Evolutionary conservation across 345 rosid genomes (phyloP).

Genomic region (Theobroma cacao): DNA sequence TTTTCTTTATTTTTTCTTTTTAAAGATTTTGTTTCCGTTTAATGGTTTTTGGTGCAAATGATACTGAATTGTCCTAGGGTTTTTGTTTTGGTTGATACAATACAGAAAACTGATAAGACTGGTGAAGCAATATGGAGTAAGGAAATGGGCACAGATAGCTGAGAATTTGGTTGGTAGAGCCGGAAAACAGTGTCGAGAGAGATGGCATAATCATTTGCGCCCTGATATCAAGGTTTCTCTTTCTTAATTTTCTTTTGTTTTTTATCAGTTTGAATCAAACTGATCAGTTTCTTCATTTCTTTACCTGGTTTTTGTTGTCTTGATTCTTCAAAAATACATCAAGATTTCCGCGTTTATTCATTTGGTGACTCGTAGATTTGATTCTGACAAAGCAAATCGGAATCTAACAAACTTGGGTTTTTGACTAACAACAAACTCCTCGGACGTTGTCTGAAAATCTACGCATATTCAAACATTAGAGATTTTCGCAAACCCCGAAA

Average conservation of each 20-base stretch:
- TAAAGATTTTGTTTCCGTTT: not conserved
- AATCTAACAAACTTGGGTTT: not conserved
- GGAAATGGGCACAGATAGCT: conserved; percentile 91
- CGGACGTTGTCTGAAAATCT: not conserved
- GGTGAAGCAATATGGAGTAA: conserved; percentile 81
- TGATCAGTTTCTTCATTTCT: not conserved
- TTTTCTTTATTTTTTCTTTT: not conserved
- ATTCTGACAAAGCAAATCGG: not conserved
- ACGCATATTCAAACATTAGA: not conserved
- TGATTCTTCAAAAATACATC: not conserved
- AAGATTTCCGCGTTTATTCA: not conserved
- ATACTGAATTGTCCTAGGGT: not conserved
- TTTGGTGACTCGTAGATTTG: not conserved
- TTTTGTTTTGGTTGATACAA: conserved; percentile 8
- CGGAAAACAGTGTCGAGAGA: conserved; percentile 95
- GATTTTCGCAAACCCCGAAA: not conserved
- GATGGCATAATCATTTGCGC: conserved; percentile 98
- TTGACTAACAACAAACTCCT: not conserved
- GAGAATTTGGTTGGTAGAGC: conserved; percentile 76
- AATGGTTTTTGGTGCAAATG: not conserved
- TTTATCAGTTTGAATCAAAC: not conserved
- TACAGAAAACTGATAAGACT: conserved; percentile 64
- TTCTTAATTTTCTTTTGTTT: not conserved
- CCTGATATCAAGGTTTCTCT: conserved; percentile 79
- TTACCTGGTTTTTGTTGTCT: not conserved